A percentile compares a stretch with the other conserved stretches of the same genome.
phyloP scores from a whole-genome alignment of 352 stramenopile genomes.

The Globisporangium takayamanum region DNA sequence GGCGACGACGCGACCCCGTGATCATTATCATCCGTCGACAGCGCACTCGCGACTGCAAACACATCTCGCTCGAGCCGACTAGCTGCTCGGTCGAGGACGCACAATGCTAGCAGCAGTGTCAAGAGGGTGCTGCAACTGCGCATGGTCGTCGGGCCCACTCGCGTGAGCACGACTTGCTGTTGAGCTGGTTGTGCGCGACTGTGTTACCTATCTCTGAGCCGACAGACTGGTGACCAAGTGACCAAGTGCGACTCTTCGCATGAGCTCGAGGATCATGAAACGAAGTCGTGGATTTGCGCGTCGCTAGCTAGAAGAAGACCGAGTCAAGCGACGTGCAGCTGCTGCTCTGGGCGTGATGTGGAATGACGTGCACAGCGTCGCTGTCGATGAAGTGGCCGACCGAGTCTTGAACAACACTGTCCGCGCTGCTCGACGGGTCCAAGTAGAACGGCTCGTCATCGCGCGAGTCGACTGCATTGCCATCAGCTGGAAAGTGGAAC shows the following conservation, averaged over 20 bases:
- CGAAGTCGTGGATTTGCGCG: not conserved
- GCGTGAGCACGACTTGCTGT: not conserved
- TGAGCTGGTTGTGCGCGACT: not conserved
- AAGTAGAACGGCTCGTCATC: constrained; percentile 1
- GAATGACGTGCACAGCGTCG: constrained; percentile 11
- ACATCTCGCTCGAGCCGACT: constrained; percentile 2
- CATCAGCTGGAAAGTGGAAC: not conserved
- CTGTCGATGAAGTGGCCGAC: not conserved
- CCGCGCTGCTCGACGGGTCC: not conserved
- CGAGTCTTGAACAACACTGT: not conserved
- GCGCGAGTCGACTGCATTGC: no score
- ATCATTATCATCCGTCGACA: constrained; percentile 4
- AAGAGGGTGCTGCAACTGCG: not conserved
- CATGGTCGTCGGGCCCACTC: not conserved
- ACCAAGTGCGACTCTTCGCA: not conserved
- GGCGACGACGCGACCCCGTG: not conserved
- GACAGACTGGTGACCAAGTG: not conserved
- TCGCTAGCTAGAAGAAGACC: constrained; percentile 29
- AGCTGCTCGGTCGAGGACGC: not conserved
- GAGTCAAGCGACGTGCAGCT: constrained; percentile 19
- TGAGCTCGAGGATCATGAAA: not conserved
- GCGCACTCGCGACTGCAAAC: constrained; percentile 23
- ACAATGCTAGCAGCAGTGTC: constrained; percentile 3
- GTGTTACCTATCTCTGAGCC: not conserved
- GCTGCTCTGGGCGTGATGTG: constrained; percentile 7